A percentile compares a stretch with the other conserved stretches of the same genome.
phyloP scores from a whole-genome alignment of 192 early-diverging fungal genomes.

The Spizellomyces punctatus region DNA sequence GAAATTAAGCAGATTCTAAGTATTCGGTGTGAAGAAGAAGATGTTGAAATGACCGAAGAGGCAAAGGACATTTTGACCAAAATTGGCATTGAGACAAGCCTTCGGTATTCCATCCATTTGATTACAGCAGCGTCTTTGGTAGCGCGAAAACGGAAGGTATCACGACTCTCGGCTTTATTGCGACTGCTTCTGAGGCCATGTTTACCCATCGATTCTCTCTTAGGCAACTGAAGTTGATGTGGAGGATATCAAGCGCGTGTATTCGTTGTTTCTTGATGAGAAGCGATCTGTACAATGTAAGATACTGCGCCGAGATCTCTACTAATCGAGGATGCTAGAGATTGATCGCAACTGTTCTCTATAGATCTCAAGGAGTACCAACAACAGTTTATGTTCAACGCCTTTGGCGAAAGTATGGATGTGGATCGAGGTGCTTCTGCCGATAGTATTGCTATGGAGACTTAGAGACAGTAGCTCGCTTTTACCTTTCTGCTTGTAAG shows the following conservation, averaged over 20 bases:
- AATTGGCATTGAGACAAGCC: constrained; percentile 90
- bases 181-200: constrained; percentile 19
- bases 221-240: constrained; percentile 88
- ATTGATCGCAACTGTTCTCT: background rate
- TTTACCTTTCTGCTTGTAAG: too few species aligned
- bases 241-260: constrained; percentile 91
- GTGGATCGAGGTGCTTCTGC: background rate
- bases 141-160: constrained; percentile 83
- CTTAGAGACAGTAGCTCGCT: too few species aligned
- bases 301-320: background rate
- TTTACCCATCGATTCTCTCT: constrained; percentile 10
- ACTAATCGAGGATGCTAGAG: background rate
- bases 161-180: background rate
- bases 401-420: constrained; percentile 28
- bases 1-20: constrained; percentile 88
- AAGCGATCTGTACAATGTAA: constrained; percentile 90
- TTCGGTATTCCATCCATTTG: constrained; percentile 95
- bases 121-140: constrained; percentile 95
- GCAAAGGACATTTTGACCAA: constrained; percentile 88
- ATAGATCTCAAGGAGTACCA: constrained; percentile 88
- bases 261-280: constrained; percentile 94
- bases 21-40: constrained; percentile 77
- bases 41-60: constrained; percentile 97
- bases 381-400: constrained; percentile 91
- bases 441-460: too few species aligned